Evolutionary conservation across 441 rosid species (phyloP).

Genomic region (Mallotus japonicus): DNA sequence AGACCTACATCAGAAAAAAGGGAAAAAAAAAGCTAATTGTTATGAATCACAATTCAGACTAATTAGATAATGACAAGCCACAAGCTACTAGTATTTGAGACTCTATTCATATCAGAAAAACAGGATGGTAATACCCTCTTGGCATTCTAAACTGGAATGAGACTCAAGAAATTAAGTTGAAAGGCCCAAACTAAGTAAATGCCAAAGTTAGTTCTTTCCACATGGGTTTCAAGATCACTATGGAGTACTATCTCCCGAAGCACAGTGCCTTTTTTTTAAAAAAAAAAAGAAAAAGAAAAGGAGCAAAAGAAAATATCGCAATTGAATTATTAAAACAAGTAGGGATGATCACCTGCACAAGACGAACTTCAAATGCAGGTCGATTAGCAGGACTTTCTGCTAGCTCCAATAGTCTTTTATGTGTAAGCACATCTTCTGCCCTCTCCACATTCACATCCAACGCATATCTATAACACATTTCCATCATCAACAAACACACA

Average conservation of each 20-base stretch:
- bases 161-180: too few species aligned
- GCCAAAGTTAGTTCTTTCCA: background rate
- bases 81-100: background rate
- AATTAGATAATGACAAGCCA: background rate
- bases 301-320: too few species aligned
- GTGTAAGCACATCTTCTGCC: conserved; percentile 86
- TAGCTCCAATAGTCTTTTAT: conserved; percentile 64
- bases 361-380: conserved; percentile 81
- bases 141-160: too few species aligned
- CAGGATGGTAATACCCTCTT: background rate
- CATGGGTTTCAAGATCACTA: background rate
- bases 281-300: too few species aligned
- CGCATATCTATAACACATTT: conserved; percentile 55
- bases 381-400: conserved; percentile 78
- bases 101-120: background rate
- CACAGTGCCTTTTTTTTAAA: too few species aligned
- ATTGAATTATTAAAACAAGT: too few species aligned
- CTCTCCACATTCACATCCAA: conserved; percentile 95
- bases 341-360: conserved; percentile 58
- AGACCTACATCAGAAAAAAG: conserved; percentile 46
- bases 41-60: conserved; percentile 1
- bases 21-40: background rate
- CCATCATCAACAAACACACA: too few species aligned
- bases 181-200: too few species aligned
- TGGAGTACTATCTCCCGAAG: background rate